phyloP scores from a whole-genome alignment of 2,329 filamentous ascomycete genomes.

The Orbilia brochopaga region DNA sequence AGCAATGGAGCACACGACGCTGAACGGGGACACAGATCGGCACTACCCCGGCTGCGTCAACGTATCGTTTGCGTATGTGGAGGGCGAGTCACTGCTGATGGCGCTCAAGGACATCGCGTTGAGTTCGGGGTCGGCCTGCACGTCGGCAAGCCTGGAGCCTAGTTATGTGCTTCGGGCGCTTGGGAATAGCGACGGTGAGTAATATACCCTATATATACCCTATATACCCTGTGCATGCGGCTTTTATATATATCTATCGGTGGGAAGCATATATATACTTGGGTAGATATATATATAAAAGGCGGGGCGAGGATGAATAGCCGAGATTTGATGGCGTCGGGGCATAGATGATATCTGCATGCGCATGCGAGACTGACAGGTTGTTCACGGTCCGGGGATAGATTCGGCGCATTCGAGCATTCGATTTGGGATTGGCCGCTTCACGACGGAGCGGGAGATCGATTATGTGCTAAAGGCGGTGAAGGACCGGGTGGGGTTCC shows the following conservation, averaged over 20 bases:
- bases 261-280: no score
- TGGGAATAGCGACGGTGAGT: slow-evolving; percentile 76
- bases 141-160: slow-evolving; percentile 92
- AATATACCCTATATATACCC: not conserved
- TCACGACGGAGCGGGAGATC: slow-evolving; percentile 93
- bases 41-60: slow-evolving; percentile 98
- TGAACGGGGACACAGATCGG: slow-evolving; percentile 81
- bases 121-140: slow-evolving; percentile 95
- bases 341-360: not conserved
- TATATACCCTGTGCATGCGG: not conserved
- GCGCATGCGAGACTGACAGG: not conserved
- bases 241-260: not conserved
- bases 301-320: no score
- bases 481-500: slow-evolving; percentile 83
- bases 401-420: slow-evolving; percentile 98
- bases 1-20: slow-evolving; percentile 84
- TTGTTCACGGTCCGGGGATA: slow-evolving; percentile 8
- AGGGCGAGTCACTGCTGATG: slow-evolving; percentile 97
- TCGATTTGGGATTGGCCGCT: slow-evolving; percentile 93
- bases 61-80: slow-evolving; percentile 96
- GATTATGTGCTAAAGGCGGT: slow-evolving; percentile 98
- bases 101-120: slow-evolving; percentile 96
- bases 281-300: no score
- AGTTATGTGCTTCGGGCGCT: slow-evolving; percentile 94
- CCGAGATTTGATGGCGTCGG: not conserved